Base-by-base conservation (phyloP, 108 stramenopile species). In the Skeletonema marinoi region DNA sequence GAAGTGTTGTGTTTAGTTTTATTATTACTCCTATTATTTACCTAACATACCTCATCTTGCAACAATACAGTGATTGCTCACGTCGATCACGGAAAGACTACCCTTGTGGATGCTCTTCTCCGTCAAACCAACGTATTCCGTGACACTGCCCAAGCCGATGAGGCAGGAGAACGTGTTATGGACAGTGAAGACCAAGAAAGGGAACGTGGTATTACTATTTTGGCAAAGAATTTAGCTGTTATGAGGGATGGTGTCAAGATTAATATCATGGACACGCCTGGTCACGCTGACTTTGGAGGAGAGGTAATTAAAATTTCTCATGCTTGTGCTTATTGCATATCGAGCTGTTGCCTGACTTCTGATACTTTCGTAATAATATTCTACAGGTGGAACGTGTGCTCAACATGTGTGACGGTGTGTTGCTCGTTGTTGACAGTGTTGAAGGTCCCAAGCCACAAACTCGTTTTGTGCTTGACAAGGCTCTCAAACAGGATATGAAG, bases 391-490 rank as follows among this genome's bases (percentile, higher is more conserved):
- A 99, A 82, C 95, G 99, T 50, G 95, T 98, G 29, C 78, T 98
- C 61, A 96, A 96, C 87, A 98, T 98, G 99, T 94, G 94, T 65
- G 98, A 99, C 70, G 99, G 98, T 50, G 98, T 99, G 7, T 75
- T 99, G 42, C 88, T 99, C 48, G 90, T 99, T 5, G 99, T 99
- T 17, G 98, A 98, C 77, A 90, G 92, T 73, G 96, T 98, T 41
- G 98, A 99, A 68, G 99, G 98, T 29, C 98, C 98, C 58, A 99
- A 98, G 87, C 98, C 98, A 4, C 98, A 99, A 86, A 99, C 98
- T 30, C 85, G 98, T 9, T 98, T 98, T 74, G 98, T 99, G 17
- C 78, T 99, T 56, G 96, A 97, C 84, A 98, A 99, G 93, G 99
- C 99, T 1, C 87, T 99, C 50, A 73, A 84, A 69, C 86, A 91